phyloP scores from a whole-genome alignment of 768 basidiomycete species.

The Trametes coccinea region DNA sequence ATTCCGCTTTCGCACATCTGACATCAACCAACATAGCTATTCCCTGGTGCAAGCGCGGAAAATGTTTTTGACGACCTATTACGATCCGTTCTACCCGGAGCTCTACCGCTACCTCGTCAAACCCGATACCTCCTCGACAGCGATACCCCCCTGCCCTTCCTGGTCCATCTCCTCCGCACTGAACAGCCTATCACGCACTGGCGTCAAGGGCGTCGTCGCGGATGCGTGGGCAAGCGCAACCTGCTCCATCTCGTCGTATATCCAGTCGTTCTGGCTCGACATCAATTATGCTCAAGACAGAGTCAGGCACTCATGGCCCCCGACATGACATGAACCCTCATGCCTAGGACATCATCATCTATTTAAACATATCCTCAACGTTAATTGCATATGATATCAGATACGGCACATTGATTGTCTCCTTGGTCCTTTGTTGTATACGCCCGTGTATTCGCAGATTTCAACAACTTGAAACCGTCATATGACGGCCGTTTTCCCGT shows the following conservation, averaged over 20 bases:
- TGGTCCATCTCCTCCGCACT: conserved; percentile 41
- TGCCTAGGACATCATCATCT: conserved; percentile 11
- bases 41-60: conserved; percentile 48
- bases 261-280: conserved; percentile 41
- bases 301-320: conserved; percentile 13
- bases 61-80: conserved; percentile 72
- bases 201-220: conserved; percentile 39
- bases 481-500: background rate
- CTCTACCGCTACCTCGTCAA: conserved; percentile 52
- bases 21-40: conserved; percentile 38
- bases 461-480: background rate
- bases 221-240: conserved; percentile 42
- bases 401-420: conserved; percentile 16
- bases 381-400: conserved; percentile 15
- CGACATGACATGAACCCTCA: conserved; percentile 13
- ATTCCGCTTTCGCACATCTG: background rate
- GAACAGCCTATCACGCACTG: conserved; percentile 41
- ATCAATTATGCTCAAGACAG: conserved; percentile 30
- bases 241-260: conserved; percentile 37
- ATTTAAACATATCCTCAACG: conserved; percentile 11
- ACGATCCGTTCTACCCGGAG: conserved; percentile 77
- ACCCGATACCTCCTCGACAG: conserved; percentile 42
- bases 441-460: conserved; percentile 11
- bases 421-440: conserved; percentile 16
- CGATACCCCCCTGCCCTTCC: conserved; percentile 36